Evolutionary conservation across 2,329 filamentous ascomycete species (phyloP).

Genomic region (Macroventuria anomochaeta): DNA sequence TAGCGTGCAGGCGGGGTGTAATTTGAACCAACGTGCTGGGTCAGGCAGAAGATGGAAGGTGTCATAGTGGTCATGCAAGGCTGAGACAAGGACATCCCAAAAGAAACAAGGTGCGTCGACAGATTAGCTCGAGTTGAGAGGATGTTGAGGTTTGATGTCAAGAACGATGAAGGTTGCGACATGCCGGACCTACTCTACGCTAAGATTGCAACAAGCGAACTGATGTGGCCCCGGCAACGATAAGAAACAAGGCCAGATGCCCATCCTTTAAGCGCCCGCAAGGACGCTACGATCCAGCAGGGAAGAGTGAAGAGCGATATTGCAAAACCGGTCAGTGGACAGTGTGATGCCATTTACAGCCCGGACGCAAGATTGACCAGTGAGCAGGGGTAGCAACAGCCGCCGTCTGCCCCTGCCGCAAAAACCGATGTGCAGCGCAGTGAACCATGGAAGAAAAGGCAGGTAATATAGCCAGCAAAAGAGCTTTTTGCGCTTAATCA

Average conservation of each 20-base stretch:
- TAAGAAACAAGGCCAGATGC: slow-evolving; percentile 6
- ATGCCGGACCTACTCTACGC: slow-evolving; percentile 3
- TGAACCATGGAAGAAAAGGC: slow-evolving; percentile 15
- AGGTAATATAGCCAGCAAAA: slow-evolving; percentile 34
- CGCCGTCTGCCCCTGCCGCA: slow-evolving; percentile 23
- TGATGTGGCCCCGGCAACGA: neutral
- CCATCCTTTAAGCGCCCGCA: slow-evolving; percentile 9
- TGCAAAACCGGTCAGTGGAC: slow-evolving; percentile 2
- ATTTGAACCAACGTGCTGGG: slow-evolving; percentile 10
- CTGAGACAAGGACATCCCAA: slow-evolving; percentile 2
- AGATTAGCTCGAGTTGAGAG: neutral
- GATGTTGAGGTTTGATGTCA: slow-evolving; percentile 11
- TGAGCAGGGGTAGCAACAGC: slow-evolving; percentile 28
- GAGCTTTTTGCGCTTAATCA: slow-evolving; percentile 40
- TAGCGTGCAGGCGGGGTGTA: slow-evolving; percentile 8
- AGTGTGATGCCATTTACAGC: neutral
- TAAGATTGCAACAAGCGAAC: slow-evolving; percentile 9
- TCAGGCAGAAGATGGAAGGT: slow-evolving; percentile 9
- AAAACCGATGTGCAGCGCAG: slow-evolving; percentile 21
- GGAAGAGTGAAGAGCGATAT: neutral
- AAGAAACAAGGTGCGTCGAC: neutral
- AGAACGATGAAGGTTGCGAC: slow-evolving; percentile 10
- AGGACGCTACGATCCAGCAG: neutral
- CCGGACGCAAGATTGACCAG: slow-evolving; percentile 18
- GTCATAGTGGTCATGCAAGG: slow-evolving; percentile 2